These are phyloP conservation scores for Neolentinus lepideus DNA, from an alignment of 1,284 basidiomycete species.

Conservation along the genomic window DNA sequence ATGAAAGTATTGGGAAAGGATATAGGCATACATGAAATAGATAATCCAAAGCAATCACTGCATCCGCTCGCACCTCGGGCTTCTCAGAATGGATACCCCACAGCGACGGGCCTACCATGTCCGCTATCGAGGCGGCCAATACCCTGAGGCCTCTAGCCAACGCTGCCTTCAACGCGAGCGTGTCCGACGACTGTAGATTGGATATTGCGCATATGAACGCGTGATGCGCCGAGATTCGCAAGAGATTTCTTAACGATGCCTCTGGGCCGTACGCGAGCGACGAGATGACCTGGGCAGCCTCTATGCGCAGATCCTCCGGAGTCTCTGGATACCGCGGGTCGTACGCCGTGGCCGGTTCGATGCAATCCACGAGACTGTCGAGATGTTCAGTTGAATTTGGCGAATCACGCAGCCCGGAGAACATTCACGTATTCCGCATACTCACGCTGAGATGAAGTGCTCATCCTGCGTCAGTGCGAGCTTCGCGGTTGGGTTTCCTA, in stretches of 20 bases:
- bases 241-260: constrained; percentile 42
- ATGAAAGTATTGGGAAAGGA: neutral
- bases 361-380: neutral
- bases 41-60: constrained; percentile 46
- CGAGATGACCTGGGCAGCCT: constrained; percentile 66
- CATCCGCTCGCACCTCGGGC: constrained; percentile 39
- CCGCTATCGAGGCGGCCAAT: constrained; percentile 48
- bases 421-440: neutral
- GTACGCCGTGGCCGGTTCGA: constrained; percentile 11
- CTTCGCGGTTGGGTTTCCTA: constrained; percentile 70
- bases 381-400: neutral
- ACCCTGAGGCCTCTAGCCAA: constrained; percentile 56
- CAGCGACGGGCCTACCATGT: constrained; percentile 55
- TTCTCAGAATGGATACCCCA: constrained; percentile 51
- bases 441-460: constrained; percentile 14
- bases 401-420: neutral
- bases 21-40: constrained; percentile 45
- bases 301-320: constrained; percentile 42
- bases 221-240: constrained; percentile 45
- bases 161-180: constrained; percentile 40
- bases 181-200: constrained; percentile 29
- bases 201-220: constrained; percentile 53
- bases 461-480: constrained; percentile 44
- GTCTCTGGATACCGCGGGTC: constrained; percentile 29
- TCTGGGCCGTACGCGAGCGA: constrained; percentile 52